A percentile compares a stretch with the other conserved stretches of the same genome.
These are phyloP conservation scores for Zea mays DNA, from an alignment of 176 grass and related monocot species.

Conservation along the genomic window DNA sequence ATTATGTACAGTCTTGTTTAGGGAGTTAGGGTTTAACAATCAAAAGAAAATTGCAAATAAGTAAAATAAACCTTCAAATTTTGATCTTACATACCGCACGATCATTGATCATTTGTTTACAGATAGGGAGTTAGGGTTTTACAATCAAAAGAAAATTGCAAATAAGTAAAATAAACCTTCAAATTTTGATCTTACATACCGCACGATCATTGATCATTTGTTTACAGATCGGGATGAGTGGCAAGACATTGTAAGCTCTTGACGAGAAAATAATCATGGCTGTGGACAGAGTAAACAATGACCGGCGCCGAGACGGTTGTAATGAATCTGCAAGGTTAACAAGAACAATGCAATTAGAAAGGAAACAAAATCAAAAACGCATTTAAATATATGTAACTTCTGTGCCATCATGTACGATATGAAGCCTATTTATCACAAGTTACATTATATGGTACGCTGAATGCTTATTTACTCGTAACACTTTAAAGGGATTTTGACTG, in stretches of 20 bases:
- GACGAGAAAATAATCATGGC: constrained; percentile 98
- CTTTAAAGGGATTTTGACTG: constrained; percentile 24
- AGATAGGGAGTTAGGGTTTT: constrained; percentile 50
- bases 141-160: neutral
- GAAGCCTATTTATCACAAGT: neutral
- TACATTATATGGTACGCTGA: neutral
- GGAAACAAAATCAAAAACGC: neutral
- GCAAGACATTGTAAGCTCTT: constrained; percentile 73
- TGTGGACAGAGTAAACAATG: constrained; percentile 78
- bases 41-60: constrained; percentile 26
- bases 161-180: constrained; percentile 8
- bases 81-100: constrained; percentile 60
- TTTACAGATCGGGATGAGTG: constrained; percentile 88
- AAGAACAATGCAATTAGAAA: too few species aligned
- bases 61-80: constrained; percentile 2
- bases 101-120: constrained; percentile 74
- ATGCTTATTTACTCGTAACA: neutral
- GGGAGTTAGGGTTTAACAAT: constrained; percentile 21
- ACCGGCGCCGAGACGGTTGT: constrained; percentile 71
- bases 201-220: constrained; percentile 65
- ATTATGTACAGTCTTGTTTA: constrained; percentile 23
- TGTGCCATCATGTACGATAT: constrained; percentile 3
- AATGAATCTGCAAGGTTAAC: constrained; percentile 62
- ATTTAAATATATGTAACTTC: constrained; percentile 29
- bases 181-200: constrained; percentile 54